Evolutionary conservation across 208 protist species (phyloP).

Genomic region (Trypanosoma avium): DNA sequence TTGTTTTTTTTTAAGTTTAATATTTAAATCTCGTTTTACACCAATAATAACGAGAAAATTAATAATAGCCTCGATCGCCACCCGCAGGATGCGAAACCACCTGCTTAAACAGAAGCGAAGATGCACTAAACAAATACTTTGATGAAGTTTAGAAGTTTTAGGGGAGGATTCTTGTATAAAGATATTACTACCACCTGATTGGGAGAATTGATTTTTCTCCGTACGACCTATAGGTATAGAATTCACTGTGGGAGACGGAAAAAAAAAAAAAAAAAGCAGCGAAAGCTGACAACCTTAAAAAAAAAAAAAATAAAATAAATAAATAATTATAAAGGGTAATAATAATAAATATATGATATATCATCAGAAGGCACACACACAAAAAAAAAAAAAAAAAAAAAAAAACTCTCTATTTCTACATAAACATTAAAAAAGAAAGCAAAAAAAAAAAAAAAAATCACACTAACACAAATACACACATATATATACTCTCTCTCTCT

Average conservation of each 20-base stretch:
- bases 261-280: conserved; percentile 5
- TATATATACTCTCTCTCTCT: neutral
- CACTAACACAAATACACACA: neutral
- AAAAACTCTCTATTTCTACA: too few relatives aligned
- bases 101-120: conserved; percentile 7
- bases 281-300: too few relatives aligned
- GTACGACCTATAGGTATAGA: conserved; percentile 1
- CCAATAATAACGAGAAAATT: neutral
- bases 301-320: neutral
- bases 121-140: neutral
- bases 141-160: neutral
- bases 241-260: neutral
- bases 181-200: neutral
- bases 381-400: neutral
- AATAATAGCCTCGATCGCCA: neutral
- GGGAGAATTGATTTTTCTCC: too few relatives aligned
- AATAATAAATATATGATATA: too few relatives aligned
- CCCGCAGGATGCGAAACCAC: neutral
- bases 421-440: neutral
- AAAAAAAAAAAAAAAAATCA: neutral
- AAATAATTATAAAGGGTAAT: neutral
- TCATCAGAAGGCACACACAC: neutral
- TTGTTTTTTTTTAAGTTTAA: neutral
- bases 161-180: neutral
- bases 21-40: neutral